A percentile compares a stretch with the other conserved stretches of the same genome.
phyloP scores from a whole-genome alignment of 257 asterid species.

The Nicotiana attenuata region DNA sequence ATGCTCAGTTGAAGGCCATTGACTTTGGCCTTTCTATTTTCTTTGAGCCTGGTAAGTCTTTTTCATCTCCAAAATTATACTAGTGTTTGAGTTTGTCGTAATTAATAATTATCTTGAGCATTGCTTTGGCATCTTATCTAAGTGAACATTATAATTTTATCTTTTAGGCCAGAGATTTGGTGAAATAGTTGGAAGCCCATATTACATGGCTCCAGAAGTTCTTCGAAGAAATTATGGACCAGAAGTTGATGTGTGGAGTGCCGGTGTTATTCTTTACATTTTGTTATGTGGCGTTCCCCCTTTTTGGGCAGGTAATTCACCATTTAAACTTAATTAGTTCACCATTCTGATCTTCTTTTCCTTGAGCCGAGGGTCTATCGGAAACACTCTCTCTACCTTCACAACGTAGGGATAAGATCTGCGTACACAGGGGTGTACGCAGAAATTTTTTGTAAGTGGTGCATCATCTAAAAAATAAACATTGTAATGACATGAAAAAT shows the following conservation, averaged over 20 bases:
- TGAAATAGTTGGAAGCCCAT: slow-evolving; percentile 92
- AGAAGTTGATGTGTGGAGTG: slow-evolving; percentile 81
- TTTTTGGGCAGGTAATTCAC: slow-evolving; percentile 76
- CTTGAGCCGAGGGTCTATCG: too few species aligned
- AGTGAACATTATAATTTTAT: not conserved
- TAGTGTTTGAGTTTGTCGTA: not conserved
- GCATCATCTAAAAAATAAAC: too few species aligned
- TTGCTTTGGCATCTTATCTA: not conserved
- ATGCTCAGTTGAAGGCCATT: slow-evolving; percentile 68
- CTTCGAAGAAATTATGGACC: slow-evolving; percentile 64
- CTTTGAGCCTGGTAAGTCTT: slow-evolving; percentile 53
- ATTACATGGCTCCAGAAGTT: slow-evolving; percentile 94
- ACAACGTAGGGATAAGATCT: too few species aligned
- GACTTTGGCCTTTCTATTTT: slow-evolving; percentile 86
- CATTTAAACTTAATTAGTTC: not conserved
- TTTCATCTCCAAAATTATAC: too few species aligned
- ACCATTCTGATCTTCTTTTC: too few species aligned
- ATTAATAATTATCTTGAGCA: not conserved
- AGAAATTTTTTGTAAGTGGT: too few species aligned
- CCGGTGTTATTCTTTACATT: slow-evolving; percentile 87
- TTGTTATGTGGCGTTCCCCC: slow-evolving; percentile 88
- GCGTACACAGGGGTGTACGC: too few species aligned
- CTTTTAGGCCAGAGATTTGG: slow-evolving; percentile 53
- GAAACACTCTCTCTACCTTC: too few species aligned
- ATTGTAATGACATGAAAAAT: too few species aligned